Evolutionary conservation across 768 basidiomycete genomes (phyloP), one percentile per base, ranked within the genome.

Genomic region (Cystobasidium ongulense): DNA sequence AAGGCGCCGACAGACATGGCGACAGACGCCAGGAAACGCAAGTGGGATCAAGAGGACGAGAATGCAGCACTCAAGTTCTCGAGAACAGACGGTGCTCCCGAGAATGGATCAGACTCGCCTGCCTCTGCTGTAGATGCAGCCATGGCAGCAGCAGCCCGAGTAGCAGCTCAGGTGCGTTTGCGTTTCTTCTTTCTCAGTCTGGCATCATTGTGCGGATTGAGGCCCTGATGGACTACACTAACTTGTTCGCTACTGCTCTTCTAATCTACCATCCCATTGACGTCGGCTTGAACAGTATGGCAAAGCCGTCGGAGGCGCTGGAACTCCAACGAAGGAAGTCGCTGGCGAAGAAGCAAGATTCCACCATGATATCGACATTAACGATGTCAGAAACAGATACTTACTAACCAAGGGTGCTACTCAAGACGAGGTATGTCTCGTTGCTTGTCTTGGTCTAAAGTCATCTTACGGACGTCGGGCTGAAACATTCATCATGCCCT

Each of bases 311-410:
- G 65, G 65, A 3, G 65, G 65, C n/a, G 65, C 31, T 8, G 29
- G 39, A 7, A 52, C 29, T 10, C 46, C 65, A 1, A 53, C 65
- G 8, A 25, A 36, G 21, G 46, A 53, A 52, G 27, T 18, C 21
- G 27, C 27, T 21, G 65, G 82, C 63, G 86, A 86, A 76, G 90
- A 91, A 79, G 84, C 84, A 1, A 90, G 90, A 57, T 97, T 88
- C 77, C 88, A 87, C 15, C 86, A 90, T 76, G 91, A 96, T 79
- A 94, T 97, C 71, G 95, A 97, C 81, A 96, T 98, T 81, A 97
- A 98, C 80, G 94, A 98, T 81, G 84, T 93, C 62, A 84, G 94
- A 80, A 98, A 98, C 82, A 85, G 95, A 76, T 98, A 97, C 81
- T 83, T 98, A 80, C 83, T 98, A 78, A 97, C 94, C 59, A 95